Conservation (phyloP, 371 early-diverging fungal species). For the Mortierella sp. region DNA sequence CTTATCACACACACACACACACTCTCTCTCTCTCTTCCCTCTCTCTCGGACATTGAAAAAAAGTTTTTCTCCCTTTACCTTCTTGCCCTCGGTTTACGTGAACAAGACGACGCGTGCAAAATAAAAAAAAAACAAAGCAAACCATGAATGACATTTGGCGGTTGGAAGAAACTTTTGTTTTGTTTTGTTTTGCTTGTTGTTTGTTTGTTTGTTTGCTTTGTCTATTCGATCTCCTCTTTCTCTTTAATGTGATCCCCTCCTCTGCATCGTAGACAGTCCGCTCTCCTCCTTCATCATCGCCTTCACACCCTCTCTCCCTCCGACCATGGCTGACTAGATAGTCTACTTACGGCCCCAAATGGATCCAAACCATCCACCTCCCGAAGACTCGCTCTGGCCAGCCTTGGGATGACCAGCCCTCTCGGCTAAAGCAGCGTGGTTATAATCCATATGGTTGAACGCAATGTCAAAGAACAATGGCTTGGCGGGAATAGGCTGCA, state of each 20-base stretch:
- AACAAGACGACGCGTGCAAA: conserved; percentile 1
- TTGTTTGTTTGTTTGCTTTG: not conserved
- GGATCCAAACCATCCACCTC: conserved; percentile 52
- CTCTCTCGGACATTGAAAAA: conserved; percentile 9
- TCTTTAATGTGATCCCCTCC: not conserved
- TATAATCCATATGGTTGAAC: conserved; percentile 76
- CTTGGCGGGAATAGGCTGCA: conserved; percentile 80
- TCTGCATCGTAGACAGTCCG: not conserved
- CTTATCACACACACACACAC: not conserved
- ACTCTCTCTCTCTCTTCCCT: not conserved
- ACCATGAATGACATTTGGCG: not conserved
- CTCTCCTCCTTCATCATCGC: not conserved
- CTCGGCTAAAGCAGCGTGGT: conserved; percentile 44
- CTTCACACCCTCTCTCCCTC: not conserved
- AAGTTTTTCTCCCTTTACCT: not conserved
- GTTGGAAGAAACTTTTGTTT: not conserved
- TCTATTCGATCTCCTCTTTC: conserved; percentile 3
- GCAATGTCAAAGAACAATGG: conserved; percentile 89
- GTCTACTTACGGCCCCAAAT: conserved; percentile 59
- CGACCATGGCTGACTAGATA: not conserved
- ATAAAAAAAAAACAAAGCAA: not conserved
- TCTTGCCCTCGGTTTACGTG: not conserved
- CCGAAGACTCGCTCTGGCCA: conserved; percentile 27
- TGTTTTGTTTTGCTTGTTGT: not conserved
- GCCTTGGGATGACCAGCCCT: conserved; percentile 52